Evolutionary conservation across 2,329 filamentous ascomycete species (phyloP), one percentile per base, ranked within the genome.

Genomic region (Penicillium sp.): DNA sequence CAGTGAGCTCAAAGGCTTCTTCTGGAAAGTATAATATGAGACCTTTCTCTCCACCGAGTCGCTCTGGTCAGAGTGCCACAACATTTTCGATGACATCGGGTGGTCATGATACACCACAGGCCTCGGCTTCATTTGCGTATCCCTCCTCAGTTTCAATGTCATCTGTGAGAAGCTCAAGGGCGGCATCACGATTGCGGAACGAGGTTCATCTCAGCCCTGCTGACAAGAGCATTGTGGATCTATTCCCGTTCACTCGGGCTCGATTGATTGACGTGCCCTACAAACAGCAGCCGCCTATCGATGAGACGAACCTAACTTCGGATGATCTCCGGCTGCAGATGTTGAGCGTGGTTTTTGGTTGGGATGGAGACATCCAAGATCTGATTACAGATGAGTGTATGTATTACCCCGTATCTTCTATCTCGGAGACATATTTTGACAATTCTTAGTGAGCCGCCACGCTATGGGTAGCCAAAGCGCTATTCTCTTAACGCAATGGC

Each of bases 281-380:
- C 69, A 87, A 88, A 65, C 85, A 88, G 45, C 84, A 87, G 0
- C 81, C 85, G 14, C 74, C 79, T 1, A 65, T 80, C 14, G 82
- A 88, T 61, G 81, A 84, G 53, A 73, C 78, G 3, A 82, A 81
- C 28, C 75, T 90, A 25, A 89, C 88, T 7, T 75, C 85, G 9
- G 88, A 97, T 63, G 88, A 96, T 62, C 81, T 97, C 42, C 86
- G 93, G 45, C 83, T 83, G 44, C 92, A 97, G 72, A 97, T 99
- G 92, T 82, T 99, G 5, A 90, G 83, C 63, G 88, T 92, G 6
- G 91, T 99, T 2, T 99, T 99, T 72, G 94, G 94, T 3, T 99
- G 94, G 92, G 87, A 93, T 50, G 87, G 87, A 53, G 90, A 96
- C 64, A 86, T 93, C 38, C 83, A 91, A 43, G 87, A 87, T 42